Evolutionary conservation across 306 rosid species (phyloP), one percentile per base, ranked within the genome.

Genomic region (Coriaria nepalensis): DNA sequence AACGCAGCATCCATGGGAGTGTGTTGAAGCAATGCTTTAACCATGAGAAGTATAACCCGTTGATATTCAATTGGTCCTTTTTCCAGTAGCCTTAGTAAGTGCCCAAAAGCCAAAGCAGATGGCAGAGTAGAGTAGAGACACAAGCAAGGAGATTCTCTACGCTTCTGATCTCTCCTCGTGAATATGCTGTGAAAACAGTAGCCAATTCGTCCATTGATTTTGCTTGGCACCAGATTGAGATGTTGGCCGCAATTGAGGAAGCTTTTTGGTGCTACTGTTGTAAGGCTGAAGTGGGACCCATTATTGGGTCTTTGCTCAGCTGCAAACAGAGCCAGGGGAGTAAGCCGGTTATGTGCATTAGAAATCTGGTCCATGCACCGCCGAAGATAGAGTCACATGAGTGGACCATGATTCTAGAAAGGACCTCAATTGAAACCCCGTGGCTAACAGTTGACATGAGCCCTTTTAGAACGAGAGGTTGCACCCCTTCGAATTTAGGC

Each of bases 261-360:
- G 96, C 98, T 62, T 92, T 85, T 49, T 82, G 85, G 60, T 77
- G 78, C 65, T 85, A 94, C 68, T 84, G 84, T 59, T 83, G 90
- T 37, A 88, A 83, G 6, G 97, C 95, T 40, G 97, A 88, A 67
- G 69, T 65, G 57, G 87, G 79, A 66, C 94, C 98, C 65, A 74
- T 45, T 56, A 72, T 76, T 9, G 79, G 68, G 58, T 79, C 95
- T 68, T 74, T 79, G 73, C 92, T 73, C 60, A 90, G 94, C 75
- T 86, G 99, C 74, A 92, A 69, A 71, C 96, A 82, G 32, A 92
- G 79, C 99, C 99, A 92, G 38, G 96, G 98, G 49, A 92, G 96
- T 70, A 92, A 74, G 55, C 99, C 96, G 37, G 86, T 82, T 51
- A 92, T 77, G 81, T 92, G 99, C 99, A 92, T 92, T 68, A 92